phyloP scores from a whole-genome alignment of 768 basidiomycete genomes.

The Nevesoporus exiguus region DNA sequence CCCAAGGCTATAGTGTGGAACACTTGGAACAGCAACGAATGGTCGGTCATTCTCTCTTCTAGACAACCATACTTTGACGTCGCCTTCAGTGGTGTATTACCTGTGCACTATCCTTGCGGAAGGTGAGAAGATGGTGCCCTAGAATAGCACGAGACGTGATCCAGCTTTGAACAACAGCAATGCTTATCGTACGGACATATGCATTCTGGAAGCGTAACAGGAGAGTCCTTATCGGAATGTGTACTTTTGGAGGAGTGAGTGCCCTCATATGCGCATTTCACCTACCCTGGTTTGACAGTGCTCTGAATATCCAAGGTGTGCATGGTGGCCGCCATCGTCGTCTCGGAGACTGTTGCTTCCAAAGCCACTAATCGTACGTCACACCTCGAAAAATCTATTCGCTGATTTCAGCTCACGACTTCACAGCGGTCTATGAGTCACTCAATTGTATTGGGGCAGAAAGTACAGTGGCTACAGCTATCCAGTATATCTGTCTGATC shows the following conservation, averaged over 20 bases:
- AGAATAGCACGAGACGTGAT: neutral
- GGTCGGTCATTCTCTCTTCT: neutral
- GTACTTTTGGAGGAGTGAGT: conserved; percentile 10
- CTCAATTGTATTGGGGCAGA: conserved; percentile 9
- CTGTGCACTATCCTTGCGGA: conserved; percentile 15
- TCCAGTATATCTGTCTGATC: conserved; percentile 11
- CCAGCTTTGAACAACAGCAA: conserved; percentile 1
- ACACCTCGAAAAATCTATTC: neutral
- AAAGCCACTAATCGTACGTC: conserved; percentile 5
- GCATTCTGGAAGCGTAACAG: conserved; percentile 15
- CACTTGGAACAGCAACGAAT: conserved; percentile 8
- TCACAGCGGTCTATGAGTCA: conserved; percentile 10
- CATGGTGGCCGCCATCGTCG: conserved; percentile 1
- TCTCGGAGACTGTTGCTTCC: conserved; percentile 6
- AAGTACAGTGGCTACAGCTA: conserved; percentile 1
- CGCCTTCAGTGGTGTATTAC: conserved; percentile 12
- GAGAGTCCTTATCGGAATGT: conserved; percentile 18
- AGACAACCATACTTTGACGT: neutral
- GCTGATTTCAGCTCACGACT: neutral
- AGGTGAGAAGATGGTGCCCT: conserved; percentile 6
- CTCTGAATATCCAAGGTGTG: conserved; percentile 5
- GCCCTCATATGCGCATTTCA: neutral
- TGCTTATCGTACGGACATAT: conserved; percentile 21
- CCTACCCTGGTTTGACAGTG: neutral
- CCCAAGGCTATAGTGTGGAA: conserved; percentile 7